Base-by-base conservation (phyloP, 768 basidiomycete species). In the Pisolithus orientalis region DNA sequence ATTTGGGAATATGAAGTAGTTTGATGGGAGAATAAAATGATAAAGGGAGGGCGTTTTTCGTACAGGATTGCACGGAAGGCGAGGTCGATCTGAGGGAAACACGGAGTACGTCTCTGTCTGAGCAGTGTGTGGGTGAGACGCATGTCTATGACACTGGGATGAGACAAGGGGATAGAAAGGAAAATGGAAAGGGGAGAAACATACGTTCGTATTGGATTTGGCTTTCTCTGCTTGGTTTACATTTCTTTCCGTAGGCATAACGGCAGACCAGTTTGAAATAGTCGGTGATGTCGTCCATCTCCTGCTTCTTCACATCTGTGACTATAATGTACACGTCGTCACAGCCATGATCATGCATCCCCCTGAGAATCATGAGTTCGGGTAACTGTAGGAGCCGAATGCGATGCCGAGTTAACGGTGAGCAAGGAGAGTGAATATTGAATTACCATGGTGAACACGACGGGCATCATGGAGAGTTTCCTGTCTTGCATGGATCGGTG, bases 1-100 rank as follows among this genome's bases (percentile, higher is more conserved):
- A 89, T 87, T 68, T 87, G 86, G 32, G 87, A 88, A 58, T 87
- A 89, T 14, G 87, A 88, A 9, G 84, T 85, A 28, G 84, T 84
- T 63, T 88, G 85, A 62, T 85, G 85, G 27, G 86, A 89, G 67
- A 89, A 88, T 56, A 89, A 75, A 44, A 89, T 77, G 59, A 89
- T 72, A 66, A 89, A 89, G 37, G 83, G 86, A 5, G 87, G 87
- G 47, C 75, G 78, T 62, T 87, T 87, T 67, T 89, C 86, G 70
- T 82, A 76, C 4, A 89, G 74, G 59, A 89, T 83, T 11, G 86
- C 85, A 38, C 87, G 84, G 49, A 89, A 75, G 34, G 82, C 80
- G 53, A 89, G 78, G 68, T 89, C 87, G 68, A 89, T 85, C 67
- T 89, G 87, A 5, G 87, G 87, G 66, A 89, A 87, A 65, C 87